Base-by-base conservation (phyloP, 306 rosid species). In the Arachis hypogaea region DNA sequence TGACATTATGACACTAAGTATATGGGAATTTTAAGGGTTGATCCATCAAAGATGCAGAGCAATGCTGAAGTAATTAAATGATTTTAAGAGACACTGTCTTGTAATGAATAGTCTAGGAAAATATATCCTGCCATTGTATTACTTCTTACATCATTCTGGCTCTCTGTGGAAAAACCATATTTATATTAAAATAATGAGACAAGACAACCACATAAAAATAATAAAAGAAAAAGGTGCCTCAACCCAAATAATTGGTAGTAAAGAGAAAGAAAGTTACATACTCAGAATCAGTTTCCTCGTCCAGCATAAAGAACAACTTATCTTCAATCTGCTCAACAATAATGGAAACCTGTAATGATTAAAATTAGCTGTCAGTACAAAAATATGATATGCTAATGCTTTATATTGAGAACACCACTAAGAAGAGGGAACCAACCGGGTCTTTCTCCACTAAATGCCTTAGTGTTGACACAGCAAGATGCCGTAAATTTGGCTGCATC, bases 221-320 rank as follows among this genome's bases (percentile, higher is more conserved):
- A 52, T 29, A 44, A 28, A 36, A 59, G 33, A 52, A 59, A 60
- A 59, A 60, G 16, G 61, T 46, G 56, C 28, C 66, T 72, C 59
- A 57, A 72, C 59, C 41, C 38, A 71, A 68, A 41, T 18, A 68
- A 62, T 66, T 59, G 74, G 36, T 59, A 50, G 12, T 41, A 45
- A 61, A 42, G 14, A n/a, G 54, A 41, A 41, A 59, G 70, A 62
- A 56, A 56, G 55, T 46, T 54, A 82, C 92, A 46, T 90, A 93
- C 98, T 93, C 96, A 29, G 96, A 80, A 86, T 94, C 95, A 68
- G 98, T 94, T 90, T 94, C 98, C 80, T 94, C 98, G 78, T 94
- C 97, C 82, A 94, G 89, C 97, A 94, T 91, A 80, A 80, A 86
- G 90, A 94, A 94, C 63, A 94, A 78, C 71, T 81, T 84, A 77